Conservation (phyloP, 805 yeast genomes). For the Allodekkera sacchari region DNA sequence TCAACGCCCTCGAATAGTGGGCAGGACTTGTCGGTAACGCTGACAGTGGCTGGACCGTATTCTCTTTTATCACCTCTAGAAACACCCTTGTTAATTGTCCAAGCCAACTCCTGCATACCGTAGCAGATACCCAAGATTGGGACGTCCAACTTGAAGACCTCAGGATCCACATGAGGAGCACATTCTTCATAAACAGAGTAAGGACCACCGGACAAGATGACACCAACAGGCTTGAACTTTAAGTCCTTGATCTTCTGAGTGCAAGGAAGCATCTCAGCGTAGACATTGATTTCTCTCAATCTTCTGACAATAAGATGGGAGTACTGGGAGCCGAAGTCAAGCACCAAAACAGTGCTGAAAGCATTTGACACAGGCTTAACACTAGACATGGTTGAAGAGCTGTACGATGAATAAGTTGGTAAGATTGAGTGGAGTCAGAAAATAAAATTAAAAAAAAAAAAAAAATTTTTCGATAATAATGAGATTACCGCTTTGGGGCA, state of each 20-base stretch:
- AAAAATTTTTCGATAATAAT: not conserved
- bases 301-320: slow-evolving; percentile 95
- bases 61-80: slow-evolving; percentile 96
- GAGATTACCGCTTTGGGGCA: too few species aligned
- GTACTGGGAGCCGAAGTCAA: slow-evolving; percentile 98
- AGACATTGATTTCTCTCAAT: slow-evolving; percentile 93
- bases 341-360: slow-evolving; percentile 93
- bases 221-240: slow-evolving; percentile 92
- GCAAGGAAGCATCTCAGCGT: slow-evolving; percentile 99
- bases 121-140: slow-evolving; percentile 97
- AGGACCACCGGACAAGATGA: slow-evolving; percentile 94
- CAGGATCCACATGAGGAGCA: slow-evolving; percentile 97
- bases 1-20: slow-evolving; percentile 82
- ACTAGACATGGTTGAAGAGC: slow-evolving; percentile 8
- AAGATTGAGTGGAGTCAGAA: not conserved
- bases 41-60: slow-evolving; percentile 93
- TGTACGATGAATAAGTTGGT: not conserved
- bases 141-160: slow-evolving; percentile 78
- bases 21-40: slow-evolving; percentile 61
- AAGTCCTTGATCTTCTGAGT: slow-evolving; percentile 93
- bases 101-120: slow-evolving; percentile 98
- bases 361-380: slow-evolving; percentile 66
- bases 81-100: slow-evolving; percentile 93
- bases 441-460: not conserved
- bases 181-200: slow-evolving; percentile 94